phyloP scores from a whole-genome alignment of 1,284 basidiomycete species.

The Phellinidium pouzarii region DNA sequence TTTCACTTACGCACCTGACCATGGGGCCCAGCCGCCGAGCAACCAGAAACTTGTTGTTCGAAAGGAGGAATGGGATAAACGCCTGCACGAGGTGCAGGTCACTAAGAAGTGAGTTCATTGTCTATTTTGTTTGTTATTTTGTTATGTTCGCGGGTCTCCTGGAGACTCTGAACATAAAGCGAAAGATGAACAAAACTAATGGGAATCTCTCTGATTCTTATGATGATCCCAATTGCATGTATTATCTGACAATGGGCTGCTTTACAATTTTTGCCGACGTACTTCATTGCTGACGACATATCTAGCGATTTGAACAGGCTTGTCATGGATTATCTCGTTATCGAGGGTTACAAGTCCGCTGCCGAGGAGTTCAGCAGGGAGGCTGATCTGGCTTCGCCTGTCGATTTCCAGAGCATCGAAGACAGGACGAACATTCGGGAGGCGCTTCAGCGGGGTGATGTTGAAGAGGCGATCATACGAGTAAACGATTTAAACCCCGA shows the following conservation, averaged over 20 bases:
- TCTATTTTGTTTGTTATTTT: conserved; percentile 15
- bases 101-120: conserved; percentile 64
- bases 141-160: conserved; percentile 1
- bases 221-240: conserved; percentile 70
- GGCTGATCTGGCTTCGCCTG: conserved; percentile 66
- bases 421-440: conserved; percentile 91
- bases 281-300: conserved; percentile 31
- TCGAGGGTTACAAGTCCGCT: conserved; percentile 94
- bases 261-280: conserved; percentile 18
- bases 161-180: conserved; percentile 10
- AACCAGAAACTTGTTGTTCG: conserved; percentile 49
- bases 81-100: conserved; percentile 66
- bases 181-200: conserved; percentile 59
- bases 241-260: conserved; percentile 58
- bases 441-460: conserved; percentile 89
- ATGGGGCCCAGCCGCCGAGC: conserved; percentile 6
- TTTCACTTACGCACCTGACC: conserved; percentile 4
- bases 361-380: conserved; percentile 92
- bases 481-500: conserved; percentile 97
- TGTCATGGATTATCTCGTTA: conserved; percentile 97
- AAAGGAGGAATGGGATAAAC: conserved; percentile 70
- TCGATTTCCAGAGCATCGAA: conserved; percentile 90
- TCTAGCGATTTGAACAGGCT: conserved; percentile 88
- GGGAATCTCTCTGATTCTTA: conserved; percentile 84
- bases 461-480: conserved; percentile 88